These are phyloP conservation scores for Trichoderma brevicompactum DNA, from an alignment of 2,329 filamentous ascomycete genomes.

Conservation along the genomic window DNA sequence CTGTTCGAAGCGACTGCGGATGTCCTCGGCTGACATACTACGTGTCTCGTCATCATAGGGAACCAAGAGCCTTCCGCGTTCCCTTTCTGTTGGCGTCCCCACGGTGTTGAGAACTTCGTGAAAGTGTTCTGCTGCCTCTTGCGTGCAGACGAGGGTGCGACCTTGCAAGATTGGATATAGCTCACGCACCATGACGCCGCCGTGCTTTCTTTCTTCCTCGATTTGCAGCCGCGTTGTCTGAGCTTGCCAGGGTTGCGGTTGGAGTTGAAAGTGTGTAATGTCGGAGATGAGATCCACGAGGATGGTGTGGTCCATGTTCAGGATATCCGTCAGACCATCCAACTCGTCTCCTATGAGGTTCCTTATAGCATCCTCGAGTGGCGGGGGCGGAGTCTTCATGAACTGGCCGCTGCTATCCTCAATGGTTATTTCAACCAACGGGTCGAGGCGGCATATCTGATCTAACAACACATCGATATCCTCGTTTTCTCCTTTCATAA, in stretches of 20 bases:
- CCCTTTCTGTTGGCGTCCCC: conserved; percentile 45
- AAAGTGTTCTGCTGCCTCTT: conserved; percentile 47
- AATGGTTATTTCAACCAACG: conserved; percentile 41
- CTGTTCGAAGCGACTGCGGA: conserved; percentile 39
- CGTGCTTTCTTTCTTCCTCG: conserved; percentile 41
- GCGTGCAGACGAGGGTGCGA: conserved; percentile 45
- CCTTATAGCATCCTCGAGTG: conserved; percentile 37
- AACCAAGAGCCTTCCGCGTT: conserved; percentile 43
- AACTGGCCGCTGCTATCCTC: conserved; percentile 40
- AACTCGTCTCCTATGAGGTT: conserved; percentile 42
- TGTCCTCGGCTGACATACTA: conserved; percentile 25
- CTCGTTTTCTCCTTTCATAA: conserved; percentile 37
- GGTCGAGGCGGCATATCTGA: conserved; percentile 39
- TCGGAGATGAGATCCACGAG: conserved; percentile 49
- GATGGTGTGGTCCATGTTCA: conserved; percentile 50
- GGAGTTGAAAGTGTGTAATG: conserved; percentile 44
- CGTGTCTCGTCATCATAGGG: conserved; percentile 34
- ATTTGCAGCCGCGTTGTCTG: conserved; percentile 42
- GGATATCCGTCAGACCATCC: conserved; percentile 41
- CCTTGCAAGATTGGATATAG: conserved; percentile 44
- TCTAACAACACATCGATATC: conserved; percentile 43
- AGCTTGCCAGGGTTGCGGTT: conserved; percentile 43
- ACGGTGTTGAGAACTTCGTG: conserved; percentile 44
- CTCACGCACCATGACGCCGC: conserved; percentile 42
- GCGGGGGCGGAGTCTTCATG: conserved; percentile 34